Evolutionary conservation across 495 filamentous ascomycete species (phyloP), one percentile per base, ranked within the genome.

Genomic region (Pyrenopolyporus hunteri): DNA sequence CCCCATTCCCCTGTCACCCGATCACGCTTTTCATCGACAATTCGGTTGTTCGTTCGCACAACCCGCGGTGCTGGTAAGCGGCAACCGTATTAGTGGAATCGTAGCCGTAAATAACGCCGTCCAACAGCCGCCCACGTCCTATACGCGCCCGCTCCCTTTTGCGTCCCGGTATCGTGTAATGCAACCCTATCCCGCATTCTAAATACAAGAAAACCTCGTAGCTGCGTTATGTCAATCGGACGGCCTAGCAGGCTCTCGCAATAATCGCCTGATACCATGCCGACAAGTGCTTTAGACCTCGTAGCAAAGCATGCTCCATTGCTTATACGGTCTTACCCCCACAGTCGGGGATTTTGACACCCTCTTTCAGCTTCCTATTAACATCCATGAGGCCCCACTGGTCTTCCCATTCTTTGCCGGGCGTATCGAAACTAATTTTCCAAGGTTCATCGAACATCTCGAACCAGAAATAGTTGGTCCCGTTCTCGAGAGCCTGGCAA

Each of bases 381-480:
- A 89, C 80, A 72, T 96, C 91, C 85, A 98, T 87, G 16, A 98
- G 75, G 23, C 94, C 94, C 93, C 93, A 98, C 68, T 96, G 89
- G 67, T 95, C 91, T 75, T 98, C 94, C 93, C 93, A 97, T 52
- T 90, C 79, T 74, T 92, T 80, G 9, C 82, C 85, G 1, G 75
- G 69, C 2, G 73, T 78, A 69, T 98, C 87, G 73, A 84, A 95
- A 19, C 64, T 57, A 19, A 89, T 74, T 76, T 97, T 97, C 94
- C 94, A 98, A 2, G 93, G 91, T 75, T 96, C 93, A 67, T 96
- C 93, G 68, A 96, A 97, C 11, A 92, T 91, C 73, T 92, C 89
- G 68, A 97, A 97, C 94, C 93, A 97, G 70, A 96, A 97, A 70
- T 96, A 98, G 33, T 93, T 85, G 0, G 92, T 97, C 54, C 86